A percentile compares a stretch with the other conserved stretches of the same genome.
These are phyloP conservation scores for Podospora bellae-mahoneyi DNA, from an alignment of 495 filamentous ascomycete genomes.

Conservation along the genomic window DNA sequence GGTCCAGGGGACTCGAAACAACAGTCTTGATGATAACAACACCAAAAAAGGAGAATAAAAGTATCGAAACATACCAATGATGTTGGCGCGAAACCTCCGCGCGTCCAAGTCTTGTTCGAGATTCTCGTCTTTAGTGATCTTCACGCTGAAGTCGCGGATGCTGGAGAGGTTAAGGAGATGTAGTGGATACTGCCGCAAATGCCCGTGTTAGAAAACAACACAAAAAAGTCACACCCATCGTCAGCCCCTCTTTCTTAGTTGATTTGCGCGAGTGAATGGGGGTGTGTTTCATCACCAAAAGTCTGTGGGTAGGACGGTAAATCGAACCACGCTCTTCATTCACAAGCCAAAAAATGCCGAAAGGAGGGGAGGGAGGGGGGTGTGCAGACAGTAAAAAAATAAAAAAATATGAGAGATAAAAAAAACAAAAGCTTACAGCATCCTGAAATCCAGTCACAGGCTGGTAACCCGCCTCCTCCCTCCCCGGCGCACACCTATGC, in stretches of 20 bases:
- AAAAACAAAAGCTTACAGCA: constrained; percentile 49
- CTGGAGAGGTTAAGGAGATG: constrained; percentile 75
- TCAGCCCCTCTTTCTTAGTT: background rate
- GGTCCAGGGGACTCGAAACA: background rate
- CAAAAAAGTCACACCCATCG: background rate
- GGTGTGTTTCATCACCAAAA: background rate
- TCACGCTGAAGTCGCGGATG: constrained; percentile 59
- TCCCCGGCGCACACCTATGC: constrained; percentile 69
- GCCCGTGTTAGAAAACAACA: background rate
- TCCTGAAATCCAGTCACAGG: constrained; percentile 79
- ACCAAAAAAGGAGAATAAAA: background rate
- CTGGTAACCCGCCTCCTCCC: constrained; percentile 67
- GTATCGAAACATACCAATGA: constrained; percentile 55
- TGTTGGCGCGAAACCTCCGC: constrained; percentile 77
- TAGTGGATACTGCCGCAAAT: constrained; percentile 62
- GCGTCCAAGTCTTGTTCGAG: constrained; percentile 51
- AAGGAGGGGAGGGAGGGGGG: background rate
- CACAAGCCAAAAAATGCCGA: constrained; percentile 1
- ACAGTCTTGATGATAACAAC: background rate
- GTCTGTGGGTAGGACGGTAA: background rate
- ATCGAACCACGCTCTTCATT: background rate
- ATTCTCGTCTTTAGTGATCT: constrained; percentile 48
- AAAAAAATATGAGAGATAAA: background rate
- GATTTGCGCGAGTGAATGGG: too few species aligned
- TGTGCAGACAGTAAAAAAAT: too few species aligned